Conservation (phyloP, 768 basidiomycete genomes). For the Leccinum olivaceopallidum region DNA sequence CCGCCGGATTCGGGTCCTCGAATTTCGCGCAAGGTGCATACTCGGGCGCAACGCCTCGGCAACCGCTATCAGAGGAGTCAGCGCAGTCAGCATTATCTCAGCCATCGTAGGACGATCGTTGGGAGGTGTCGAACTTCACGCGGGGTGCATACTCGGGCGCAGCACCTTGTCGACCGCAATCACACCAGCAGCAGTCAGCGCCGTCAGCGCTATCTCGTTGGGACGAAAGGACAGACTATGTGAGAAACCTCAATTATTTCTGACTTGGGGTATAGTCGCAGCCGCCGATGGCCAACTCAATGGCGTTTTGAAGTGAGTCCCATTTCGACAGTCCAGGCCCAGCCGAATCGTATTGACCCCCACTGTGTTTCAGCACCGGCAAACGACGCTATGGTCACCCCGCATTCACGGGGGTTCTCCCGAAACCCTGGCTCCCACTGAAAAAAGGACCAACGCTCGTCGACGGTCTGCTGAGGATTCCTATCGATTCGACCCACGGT, state of each 20-base stretch:
- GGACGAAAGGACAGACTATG: conserved; percentile 90
- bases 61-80: too few species aligned
- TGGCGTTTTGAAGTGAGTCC: conserved; percentile 82
- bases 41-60: too few species aligned
- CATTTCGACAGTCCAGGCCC: neutral
- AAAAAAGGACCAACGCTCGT: conserved; percentile 79
- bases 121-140: too few species aligned
- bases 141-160: too few species aligned
- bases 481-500: conserved; percentile 53
- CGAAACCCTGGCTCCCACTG: conserved; percentile 91
- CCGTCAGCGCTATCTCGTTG: too few species aligned
- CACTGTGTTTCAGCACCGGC: conserved; percentile 62
- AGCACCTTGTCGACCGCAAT: too few species aligned
- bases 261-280: conserved; percentile 61
- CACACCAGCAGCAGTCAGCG: too few species aligned
- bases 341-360: conserved; percentile 5
- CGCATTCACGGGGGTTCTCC: conserved; percentile 87
- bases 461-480: conserved; percentile 36
- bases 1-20: too few species aligned
- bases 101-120: too few species aligned
- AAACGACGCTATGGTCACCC: conserved; percentile 95
- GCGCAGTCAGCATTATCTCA: too few species aligned
- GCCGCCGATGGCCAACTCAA: conserved; percentile 92
- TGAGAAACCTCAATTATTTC: conserved; percentile 32
- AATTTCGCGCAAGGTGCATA: too few species aligned